Evolutionary conservation across 177 flowering plant species (phyloP).

Genomic region (Tripterygium wilfordii): DNA sequence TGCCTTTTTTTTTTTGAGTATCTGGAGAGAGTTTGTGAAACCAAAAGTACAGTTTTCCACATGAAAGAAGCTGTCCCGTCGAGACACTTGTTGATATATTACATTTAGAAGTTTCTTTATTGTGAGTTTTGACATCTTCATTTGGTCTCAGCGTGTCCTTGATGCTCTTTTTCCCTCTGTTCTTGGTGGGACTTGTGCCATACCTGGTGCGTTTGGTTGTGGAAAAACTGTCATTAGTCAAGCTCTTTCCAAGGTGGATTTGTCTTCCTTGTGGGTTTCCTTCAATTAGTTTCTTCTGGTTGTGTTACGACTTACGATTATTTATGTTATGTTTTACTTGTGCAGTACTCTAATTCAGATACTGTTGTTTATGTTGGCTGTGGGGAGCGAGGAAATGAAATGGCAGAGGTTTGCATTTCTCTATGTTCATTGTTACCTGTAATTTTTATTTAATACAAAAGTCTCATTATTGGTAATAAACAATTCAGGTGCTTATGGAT

Average conservation of each 20-base stretch:
- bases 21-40: no score
- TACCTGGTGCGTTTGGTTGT: constrained; percentile 99
- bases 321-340: constrained; percentile 15
- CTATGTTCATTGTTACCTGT: background rate
- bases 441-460: background rate
- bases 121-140: constrained; percentile 17
- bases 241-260: constrained; percentile 92
- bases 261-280: background rate
- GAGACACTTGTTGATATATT: no score
- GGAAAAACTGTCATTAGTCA: constrained; percentile 99
- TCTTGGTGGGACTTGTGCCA: constrained; percentile 99
- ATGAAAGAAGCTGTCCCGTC: no score
- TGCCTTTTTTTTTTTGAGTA: background rate
- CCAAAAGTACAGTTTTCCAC: no score
- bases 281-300: background rate
- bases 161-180: constrained; percentile 99
- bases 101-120: no score
- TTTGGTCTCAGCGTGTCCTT: constrained; percentile 80
- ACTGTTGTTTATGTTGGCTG: constrained; percentile 99
- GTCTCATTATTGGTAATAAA: background rate
- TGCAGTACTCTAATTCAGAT: constrained; percentile 98
- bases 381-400: constrained; percentile 99
- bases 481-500: constrained; percentile 94
- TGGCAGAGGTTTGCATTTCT: constrained; percentile 79
- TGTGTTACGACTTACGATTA: background rate